A percentile compares a stretch with the other conserved stretches of the same genome.
These are phyloP conservation scores for Ophiostoma sp. DNA, from an alignment of 2,329 filamentous ascomycete species.

Conservation along the genomic window DNA sequence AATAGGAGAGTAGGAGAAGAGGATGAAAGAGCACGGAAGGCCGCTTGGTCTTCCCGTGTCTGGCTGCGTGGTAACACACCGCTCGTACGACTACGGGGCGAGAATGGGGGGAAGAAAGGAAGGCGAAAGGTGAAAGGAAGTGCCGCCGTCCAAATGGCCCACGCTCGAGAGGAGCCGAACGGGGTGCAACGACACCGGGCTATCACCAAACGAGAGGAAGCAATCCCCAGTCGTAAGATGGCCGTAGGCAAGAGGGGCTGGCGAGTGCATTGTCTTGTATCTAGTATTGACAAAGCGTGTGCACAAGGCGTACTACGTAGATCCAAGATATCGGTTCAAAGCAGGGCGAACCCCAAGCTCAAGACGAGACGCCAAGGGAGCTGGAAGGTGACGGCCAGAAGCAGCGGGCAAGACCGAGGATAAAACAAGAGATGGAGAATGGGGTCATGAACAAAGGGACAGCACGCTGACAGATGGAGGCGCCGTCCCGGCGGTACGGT, in stretches of 20 bases:
- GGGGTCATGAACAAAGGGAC: not conserved
- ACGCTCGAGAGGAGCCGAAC: slow-evolving; percentile 2
- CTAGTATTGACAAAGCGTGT: not conserved
- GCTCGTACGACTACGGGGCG: slow-evolving; percentile 1
- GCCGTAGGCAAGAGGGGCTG: not conserved
- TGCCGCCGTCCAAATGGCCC: not conserved
- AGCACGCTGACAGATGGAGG: not conserved
- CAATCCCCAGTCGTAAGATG: slow-evolving; percentile 13
- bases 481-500: slow-evolving; percentile 12
- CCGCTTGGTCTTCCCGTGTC: not conserved
- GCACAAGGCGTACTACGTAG: too few relatives aligned
- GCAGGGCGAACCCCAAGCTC: not conserved
- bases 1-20: not conserved
- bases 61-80: not conserved
- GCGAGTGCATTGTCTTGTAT: not conserved
- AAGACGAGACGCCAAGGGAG: not conserved
- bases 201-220: slow-evolving; percentile 5
- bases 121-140: too few relatives aligned
- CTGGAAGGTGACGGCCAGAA: not conserved
- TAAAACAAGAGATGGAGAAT: not conserved
- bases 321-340: not conserved
- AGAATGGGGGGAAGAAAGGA: not conserved
- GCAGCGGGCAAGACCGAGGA: not conserved
- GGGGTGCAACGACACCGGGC: not conserved
- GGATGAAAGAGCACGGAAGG: not conserved